Conservation (phyloP, 1,139 yeast species). For the Yamadazyma diospyri region DNA sequence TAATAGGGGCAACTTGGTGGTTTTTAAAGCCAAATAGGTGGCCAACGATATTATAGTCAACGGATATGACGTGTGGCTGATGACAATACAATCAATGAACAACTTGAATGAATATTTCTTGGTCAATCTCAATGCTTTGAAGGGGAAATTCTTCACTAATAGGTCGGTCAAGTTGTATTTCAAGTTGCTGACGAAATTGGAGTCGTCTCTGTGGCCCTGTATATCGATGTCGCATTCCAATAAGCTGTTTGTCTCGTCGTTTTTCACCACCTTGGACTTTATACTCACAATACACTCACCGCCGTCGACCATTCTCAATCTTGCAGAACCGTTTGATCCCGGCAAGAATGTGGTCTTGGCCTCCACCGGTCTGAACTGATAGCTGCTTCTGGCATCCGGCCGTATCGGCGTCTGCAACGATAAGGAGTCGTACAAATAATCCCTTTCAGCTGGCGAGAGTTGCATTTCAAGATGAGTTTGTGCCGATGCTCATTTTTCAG, state of each 20-base stretch:
- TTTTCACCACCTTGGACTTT: constrained; percentile 76
- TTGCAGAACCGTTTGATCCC: constrained; percentile 86
- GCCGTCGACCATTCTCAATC: constrained; percentile 83
- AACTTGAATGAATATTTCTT: constrained; percentile 72
- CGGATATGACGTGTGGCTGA: constrained; percentile 69
- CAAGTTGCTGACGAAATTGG: constrained; percentile 57
- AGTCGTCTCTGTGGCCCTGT: constrained; percentile 67
- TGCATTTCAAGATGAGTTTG: constrained; percentile 41
- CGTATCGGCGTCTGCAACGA: constrained; percentile 60
- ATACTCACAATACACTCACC: constrained; percentile 90
- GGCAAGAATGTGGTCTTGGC: constrained; percentile 80
- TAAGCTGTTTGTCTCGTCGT: constrained; percentile 38
- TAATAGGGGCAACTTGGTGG: constrained; percentile 73
- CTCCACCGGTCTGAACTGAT: constrained; percentile 83
- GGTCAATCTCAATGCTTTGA: constrained; percentile 55
- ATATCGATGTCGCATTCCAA: constrained; percentile 78
- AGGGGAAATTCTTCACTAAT: constrained; percentile 47
- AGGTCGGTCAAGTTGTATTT: constrained; percentile 50
- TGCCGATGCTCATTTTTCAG: constrained; percentile 1
- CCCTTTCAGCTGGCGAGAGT: constrained; percentile 82
- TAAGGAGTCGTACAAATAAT: constrained; percentile 74
- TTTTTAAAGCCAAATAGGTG: constrained; percentile 72
- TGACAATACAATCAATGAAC: constrained; percentile 72
- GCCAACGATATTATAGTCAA: constrained; percentile 75
- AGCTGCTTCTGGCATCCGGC: constrained; percentile 73